phyloP scores from a whole-genome alignment of 225 moss, liverwort and hornwort species.

The Marchantia polymorpha region DNA sequence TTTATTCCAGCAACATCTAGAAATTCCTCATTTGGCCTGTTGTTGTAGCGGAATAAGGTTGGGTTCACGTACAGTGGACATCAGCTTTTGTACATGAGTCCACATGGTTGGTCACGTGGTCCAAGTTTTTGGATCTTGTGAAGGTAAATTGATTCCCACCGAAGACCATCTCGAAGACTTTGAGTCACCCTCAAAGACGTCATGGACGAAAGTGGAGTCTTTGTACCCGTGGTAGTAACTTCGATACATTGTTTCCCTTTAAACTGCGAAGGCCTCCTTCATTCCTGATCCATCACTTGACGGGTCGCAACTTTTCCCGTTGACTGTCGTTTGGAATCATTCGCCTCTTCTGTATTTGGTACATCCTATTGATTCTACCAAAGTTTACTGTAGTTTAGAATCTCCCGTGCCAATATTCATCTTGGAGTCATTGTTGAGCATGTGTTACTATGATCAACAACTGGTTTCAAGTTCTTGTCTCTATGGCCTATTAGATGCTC shows the following conservation, averaged over 20 bases:
- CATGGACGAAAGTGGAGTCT: background rate
- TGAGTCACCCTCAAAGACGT: background rate
- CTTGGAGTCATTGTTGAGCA: background rate
- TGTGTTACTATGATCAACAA: no score
- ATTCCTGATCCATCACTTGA: background rate
- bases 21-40: background rate
- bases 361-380: background rate
- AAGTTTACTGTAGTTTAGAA: background rate
- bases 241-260: background rate
- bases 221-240: background rate
- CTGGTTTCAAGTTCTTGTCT: no score
- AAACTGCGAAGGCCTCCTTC: background rate
- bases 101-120: constrained; percentile 6
- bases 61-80: background rate
- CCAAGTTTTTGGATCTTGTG: background rate
- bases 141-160: background rate
- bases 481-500: no score
- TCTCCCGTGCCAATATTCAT: background rate
- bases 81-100: background rate
- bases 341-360: background rate
- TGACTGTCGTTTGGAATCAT: constrained; percentile 3
- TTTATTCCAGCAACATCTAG: constrained; percentile 5
- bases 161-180: background rate
- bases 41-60: constrained; percentile 1
- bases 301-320: background rate